These are phyloP conservation scores for Suillus americanus DNA, from an alignment of 768 basidiomycete species.

Conservation along the genomic window DNA sequence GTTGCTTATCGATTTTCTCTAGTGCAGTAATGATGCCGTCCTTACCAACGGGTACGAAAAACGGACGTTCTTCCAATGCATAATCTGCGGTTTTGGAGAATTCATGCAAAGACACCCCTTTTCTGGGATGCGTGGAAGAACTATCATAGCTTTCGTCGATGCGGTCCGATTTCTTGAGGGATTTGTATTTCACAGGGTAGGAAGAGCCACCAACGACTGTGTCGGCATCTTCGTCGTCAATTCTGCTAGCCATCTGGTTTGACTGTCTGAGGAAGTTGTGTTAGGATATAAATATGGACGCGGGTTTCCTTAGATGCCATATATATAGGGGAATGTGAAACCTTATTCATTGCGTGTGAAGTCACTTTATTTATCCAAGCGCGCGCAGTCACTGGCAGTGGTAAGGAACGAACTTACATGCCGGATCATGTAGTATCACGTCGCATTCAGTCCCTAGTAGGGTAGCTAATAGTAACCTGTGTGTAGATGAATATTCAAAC, in stretches of 20 bases:
- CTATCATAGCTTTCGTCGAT: conserved; percentile 16
- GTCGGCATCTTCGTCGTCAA: conserved; percentile 37
- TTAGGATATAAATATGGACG: neutral
- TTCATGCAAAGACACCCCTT: conserved; percentile 26
- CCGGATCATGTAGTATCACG: too few species aligned
- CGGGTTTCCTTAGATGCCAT: neutral
- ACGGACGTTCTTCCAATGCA: conserved; percentile 56
- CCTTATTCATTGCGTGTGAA: too few species aligned
- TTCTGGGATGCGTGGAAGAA: conserved; percentile 15
- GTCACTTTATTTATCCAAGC: too few species aligned
- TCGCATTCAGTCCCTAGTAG: too few species aligned
- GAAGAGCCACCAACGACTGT: conserved; percentile 45
- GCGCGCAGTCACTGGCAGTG: too few species aligned
- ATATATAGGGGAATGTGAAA: neutral
- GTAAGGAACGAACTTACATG: too few species aligned
- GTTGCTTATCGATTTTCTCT: conserved; percentile 64
- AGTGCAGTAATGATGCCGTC: conserved; percentile 70
- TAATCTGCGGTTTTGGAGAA: conserved; percentile 52
- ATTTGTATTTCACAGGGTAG: conserved; percentile 25
- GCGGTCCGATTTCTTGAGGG: conserved; percentile 18
- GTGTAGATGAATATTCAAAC: too few species aligned
- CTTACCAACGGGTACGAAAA: conserved; percentile 68
- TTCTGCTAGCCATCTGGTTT: conserved; percentile 29
- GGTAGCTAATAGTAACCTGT: too few species aligned
- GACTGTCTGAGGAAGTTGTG: neutral